Evolutionary conservation across 2,329 filamentous ascomycete genomes (phyloP).

Genomic region (Rhexocercosporidium sp.): DNA sequence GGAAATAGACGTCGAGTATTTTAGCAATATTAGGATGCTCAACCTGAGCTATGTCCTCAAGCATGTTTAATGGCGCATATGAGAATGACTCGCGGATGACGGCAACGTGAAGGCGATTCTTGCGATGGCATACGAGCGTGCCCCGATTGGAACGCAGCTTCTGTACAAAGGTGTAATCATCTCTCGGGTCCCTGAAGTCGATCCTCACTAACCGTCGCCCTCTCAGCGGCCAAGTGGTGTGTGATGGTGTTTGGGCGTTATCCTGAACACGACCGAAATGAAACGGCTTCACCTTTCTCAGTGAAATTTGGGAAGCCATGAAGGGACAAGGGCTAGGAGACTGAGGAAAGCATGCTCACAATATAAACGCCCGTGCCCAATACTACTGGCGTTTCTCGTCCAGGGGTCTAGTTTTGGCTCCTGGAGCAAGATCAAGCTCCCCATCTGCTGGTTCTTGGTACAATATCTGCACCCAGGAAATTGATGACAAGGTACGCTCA

Average conservation of each 20-base stretch:
- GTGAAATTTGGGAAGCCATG: conserved; percentile 17
- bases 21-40: conserved; percentile 28
- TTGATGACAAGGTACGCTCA: not conserved
- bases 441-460: conserved; percentile 6
- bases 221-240: conserved; percentile 12
- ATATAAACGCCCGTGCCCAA: conserved; percentile 5
- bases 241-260: not conserved
- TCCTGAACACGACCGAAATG: conserved; percentile 18
- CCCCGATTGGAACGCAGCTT: conserved; percentile 23
- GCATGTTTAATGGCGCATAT: conserved; percentile 21
- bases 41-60: conserved; percentile 21
- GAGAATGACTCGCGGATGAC: conserved; percentile 29
- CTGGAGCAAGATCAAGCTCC: conserved; percentile 21
- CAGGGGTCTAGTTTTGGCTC: conserved; percentile 17
- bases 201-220: conserved; percentile 23
- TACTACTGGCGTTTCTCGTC: not conserved
- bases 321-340: conserved; percentile 14
- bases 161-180: conserved; percentile 26
- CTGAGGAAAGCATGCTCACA: conserved; percentile 3
- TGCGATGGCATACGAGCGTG: conserved; percentile 25
- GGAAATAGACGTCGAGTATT: conserved; percentile 27
- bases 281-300: conserved; percentile 26
- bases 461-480: conserved; percentile 3
- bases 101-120: conserved; percentile 19
- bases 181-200: conserved; percentile 23